A percentile compares a stretch with the other conserved stretches of the same genome.
phyloP scores from a whole-genome alignment of 2,329 filamentous ascomycete genomes.

The Chalara sp. region DNA sequence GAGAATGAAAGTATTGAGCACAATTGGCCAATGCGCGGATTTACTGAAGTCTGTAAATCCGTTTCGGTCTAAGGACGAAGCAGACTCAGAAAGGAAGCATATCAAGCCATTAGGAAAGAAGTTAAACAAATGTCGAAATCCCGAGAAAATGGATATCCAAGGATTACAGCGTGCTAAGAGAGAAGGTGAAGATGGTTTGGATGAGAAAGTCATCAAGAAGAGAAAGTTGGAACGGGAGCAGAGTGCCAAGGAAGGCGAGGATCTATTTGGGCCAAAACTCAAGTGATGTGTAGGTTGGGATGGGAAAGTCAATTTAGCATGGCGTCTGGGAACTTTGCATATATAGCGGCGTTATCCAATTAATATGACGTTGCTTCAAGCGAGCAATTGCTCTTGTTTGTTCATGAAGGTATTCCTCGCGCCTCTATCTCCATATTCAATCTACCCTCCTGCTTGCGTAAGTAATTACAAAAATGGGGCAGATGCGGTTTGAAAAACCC shows the following conservation, averaged over 20 bases:
- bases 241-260: constrained; percentile 23
- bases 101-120: constrained; percentile 59
- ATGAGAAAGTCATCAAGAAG: constrained; percentile 26
- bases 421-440: no score
- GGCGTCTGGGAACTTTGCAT: constrained; percentile 10
- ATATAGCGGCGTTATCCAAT: background rate
- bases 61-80: constrained; percentile 2
- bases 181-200: constrained; percentile 29
- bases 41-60: constrained; percentile 50
- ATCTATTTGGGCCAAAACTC: constrained; percentile 19
- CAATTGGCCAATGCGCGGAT: constrained; percentile 43
- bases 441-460: no score
- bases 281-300: constrained; percentile 5
- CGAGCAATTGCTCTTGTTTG: no score
- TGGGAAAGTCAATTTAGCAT: constrained; percentile 9
- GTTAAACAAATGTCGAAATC: constrained; percentile 66
- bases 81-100: constrained; percentile 32
- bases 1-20: constrained; percentile 41
- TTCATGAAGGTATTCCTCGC: no score
- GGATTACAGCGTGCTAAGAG: constrained; percentile 52
- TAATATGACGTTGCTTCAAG: no score
- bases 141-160: constrained; percentile 64
- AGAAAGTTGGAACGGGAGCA: constrained; percentile 32
- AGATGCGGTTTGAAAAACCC: no score
- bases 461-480: no score